phyloP scores from a whole-genome alignment of 495 filamentous ascomycete species.

The Penicillium robsamsonii region DNA sequence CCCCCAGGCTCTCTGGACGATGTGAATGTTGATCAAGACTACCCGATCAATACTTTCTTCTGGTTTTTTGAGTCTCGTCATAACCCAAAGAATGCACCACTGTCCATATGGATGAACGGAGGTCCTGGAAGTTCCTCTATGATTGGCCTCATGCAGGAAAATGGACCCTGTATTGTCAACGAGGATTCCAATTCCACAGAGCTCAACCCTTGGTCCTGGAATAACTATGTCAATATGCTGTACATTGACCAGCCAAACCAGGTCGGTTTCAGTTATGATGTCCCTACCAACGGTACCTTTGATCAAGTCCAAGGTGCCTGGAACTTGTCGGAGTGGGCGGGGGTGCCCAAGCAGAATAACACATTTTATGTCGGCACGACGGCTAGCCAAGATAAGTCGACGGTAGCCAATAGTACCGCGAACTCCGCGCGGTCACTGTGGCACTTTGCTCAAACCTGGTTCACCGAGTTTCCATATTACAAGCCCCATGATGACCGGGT shows the following conservation, averaged over 20 bases:
- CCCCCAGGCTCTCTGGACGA: conserved; percentile 38
- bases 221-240: conserved; percentile 61
- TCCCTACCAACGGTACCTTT: conserved; percentile 43
- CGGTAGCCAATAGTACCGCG: conserved; percentile 50
- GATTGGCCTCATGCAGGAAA: conserved; percentile 63
- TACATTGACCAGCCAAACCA: conserved; percentile 66
- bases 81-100: conserved; percentile 47
- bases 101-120: conserved; percentile 55
- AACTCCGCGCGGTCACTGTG: conserved; percentile 56
- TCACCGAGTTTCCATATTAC: conserved; percentile 54
- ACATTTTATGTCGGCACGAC: conserved; percentile 63
- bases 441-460: conserved; percentile 59
- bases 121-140: conserved; percentile 59
- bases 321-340: conserved; percentile 33
- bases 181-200: conserved; percentile 50
- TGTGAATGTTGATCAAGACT: conserved; percentile 32
- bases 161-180: conserved; percentile 60
- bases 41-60: conserved; percentile 46
- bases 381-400: conserved; percentile 42
- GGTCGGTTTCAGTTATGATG: conserved; percentile 60
- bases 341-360: conserved; percentile 54
- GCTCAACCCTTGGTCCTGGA: conserved; percentile 58
- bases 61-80: conserved; percentile 49
- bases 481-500: conserved; percentile 55
- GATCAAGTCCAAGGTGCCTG: conserved; percentile 37